Percentiles rank a stretch among this genome's conserved stretches.
Evolutionary conservation across 768 basidiomycete species (phyloP).

Genomic region (Pleurotus cornucopiae): DNA sequence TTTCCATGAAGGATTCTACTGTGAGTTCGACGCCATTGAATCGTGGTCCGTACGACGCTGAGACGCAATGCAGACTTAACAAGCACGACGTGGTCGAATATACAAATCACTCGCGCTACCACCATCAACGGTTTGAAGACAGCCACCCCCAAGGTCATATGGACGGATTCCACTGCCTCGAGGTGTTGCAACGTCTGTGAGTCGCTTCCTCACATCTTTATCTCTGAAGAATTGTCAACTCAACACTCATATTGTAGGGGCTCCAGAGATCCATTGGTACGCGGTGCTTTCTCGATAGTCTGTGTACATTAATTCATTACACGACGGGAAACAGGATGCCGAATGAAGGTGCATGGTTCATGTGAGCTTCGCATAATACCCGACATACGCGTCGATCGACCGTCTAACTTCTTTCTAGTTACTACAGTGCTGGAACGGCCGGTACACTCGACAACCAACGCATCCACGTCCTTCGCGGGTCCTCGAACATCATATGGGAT

Average conservation of each 20-base stretch:
- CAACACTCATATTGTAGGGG: slow-evolving; percentile 17
- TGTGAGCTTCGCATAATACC: slow-evolving; percentile 14
- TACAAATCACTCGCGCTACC: slow-evolving; percentile 25
- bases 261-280: slow-evolving; percentile 28
- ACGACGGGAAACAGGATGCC: slow-evolving; percentile 13
- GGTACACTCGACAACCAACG: slow-evolving; percentile 29
- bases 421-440: slow-evolving; percentile 26
- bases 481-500: slow-evolving; percentile 27
- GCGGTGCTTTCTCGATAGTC: neutral
- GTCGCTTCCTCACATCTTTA: neutral
- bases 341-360: slow-evolving; percentile 25
- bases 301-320: neutral
- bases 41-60: no score
- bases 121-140: slow-evolving; percentile 29
- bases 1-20: slow-evolving; percentile 27
- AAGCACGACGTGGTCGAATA: slow-evolving; percentile 25
- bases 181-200: slow-evolving; percentile 26
- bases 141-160: slow-evolving; percentile 27
- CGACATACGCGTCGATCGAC: neutral
- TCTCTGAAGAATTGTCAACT: neutral
- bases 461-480: slow-evolving; percentile 25
- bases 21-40: slow-evolving; percentile 6
- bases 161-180: slow-evolving; percentile 24
- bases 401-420: slow-evolving; percentile 14
- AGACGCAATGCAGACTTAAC: slow-evolving; percentile 18